Base-by-base conservation (phyloP, 2,329 filamentous ascomycete genomes). In the Penicillium carneum region DNA sequence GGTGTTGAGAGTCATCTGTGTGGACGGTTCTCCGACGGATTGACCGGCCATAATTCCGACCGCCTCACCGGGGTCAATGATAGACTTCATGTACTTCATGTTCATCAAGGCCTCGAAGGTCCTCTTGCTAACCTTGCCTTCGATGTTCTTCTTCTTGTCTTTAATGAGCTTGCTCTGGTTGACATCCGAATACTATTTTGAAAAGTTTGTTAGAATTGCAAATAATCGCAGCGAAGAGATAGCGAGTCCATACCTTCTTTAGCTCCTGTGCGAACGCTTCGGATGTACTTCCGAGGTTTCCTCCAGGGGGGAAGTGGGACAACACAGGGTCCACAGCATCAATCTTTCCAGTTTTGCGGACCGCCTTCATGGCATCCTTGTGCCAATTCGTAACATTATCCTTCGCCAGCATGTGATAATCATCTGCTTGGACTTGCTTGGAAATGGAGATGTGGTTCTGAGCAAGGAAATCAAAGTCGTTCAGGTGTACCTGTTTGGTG, bases 1-100 rank as follows among this genome's bases (percentile, higher is more conserved):
- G 31, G 96, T 99, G 81, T 99, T 99, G 57, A 99, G 83, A 8
- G 96, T 99, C 96, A 99, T 99, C 78, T 99, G 95, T 11, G 95
- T 99, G 2, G 93, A 97, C 9, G 96, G 95, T 75, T 99, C 96
- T 74, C 95, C 95, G 43, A 99, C 89, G 34, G 94, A 98, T 79
- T 99, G 95, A 10, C 93, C 93, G 52, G 96, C 96, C 61, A 99
- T 92, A 65, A 99, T 96, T 68, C 95, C 95, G 29, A 99, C 93
- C 29, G 95, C 94, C 81, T 99, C 96, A 47, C 95, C 95, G 31
- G 95, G 92, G 71, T 99, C 94, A 26, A 97, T 90, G 9, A 97
- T 85, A 1, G 93, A 97, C 69, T 90, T 90, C 68, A 98, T 84
- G 73, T 98, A 99, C 76, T 98, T 97, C 74, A 96, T 88, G 64